Evolutionary conservation across 1,284 basidiomycete species (phyloP), one percentile per base, ranked within the genome.

Genomic region (Xerocomus amazonicus): DNA sequence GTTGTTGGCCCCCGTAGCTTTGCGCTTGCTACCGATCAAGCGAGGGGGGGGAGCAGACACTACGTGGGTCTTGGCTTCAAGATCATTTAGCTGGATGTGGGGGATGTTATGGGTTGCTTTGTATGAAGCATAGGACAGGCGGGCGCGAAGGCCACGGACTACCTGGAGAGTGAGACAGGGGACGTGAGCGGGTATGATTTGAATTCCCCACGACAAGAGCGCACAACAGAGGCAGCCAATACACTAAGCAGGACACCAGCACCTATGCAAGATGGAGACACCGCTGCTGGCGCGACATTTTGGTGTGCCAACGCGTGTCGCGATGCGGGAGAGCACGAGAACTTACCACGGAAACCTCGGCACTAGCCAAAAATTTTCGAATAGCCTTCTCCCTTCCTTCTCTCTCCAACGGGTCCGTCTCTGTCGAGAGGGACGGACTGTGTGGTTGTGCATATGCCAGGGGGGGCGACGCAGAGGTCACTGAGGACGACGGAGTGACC

Each of bases 111-210:
- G 78, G 27, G 76, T 77, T 7, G 87, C 86, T 71, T 90, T 90
- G 77, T 83, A 90, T 3, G 83, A 83, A 31, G 88, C 87, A 67
- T 89, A 87, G 1, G 85, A 78, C 43, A 90, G 78, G 54, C 87
- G 82, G 58, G 86, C 77, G 56, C 88, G 81, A 47, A 90, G 76
- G 49, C 78, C 81, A 64, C 85, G 84, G 61, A 87, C 87, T 37
- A 90, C 79, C 87, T 90, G 69, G 57, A 55, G 38, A 14, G 50
- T 47, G 58, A 62, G 54, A 69, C 63, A 72, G 73, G 70, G 71
- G 70, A 66, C 56, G 69, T 66, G 52, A 71, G 70, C 60, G 60
- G 44, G 53, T 46, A 56, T 46, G 36, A 58, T 33, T 40, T 45
- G 52, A 36, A 46, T 23, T 45, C 31, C 37, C 42, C 47, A 52